Conservation (phyloP, 2,329 filamentous ascomycete species). For the Ceratocystis lukuohia region DNA sequence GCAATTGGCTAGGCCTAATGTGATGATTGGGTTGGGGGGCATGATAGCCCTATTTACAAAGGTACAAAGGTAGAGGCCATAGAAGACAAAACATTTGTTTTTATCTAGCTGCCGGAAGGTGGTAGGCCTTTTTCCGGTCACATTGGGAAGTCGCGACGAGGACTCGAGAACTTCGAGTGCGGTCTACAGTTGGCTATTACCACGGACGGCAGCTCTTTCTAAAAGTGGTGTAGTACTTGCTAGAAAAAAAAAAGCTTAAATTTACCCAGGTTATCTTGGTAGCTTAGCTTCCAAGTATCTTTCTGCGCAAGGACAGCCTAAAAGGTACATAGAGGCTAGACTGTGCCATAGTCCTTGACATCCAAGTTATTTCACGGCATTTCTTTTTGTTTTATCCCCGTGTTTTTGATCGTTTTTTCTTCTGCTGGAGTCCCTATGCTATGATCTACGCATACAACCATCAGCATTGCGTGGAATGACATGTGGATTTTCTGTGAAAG, state of each 20-base stretch:
- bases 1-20: too few relatives aligned
- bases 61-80: too few relatives aligned
- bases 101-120: too few relatives aligned
- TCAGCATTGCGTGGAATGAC: background rate
- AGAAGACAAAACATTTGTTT: too few relatives aligned
- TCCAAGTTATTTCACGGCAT: background rate
- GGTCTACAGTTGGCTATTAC: background rate
- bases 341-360: background rate
- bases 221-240: background rate
- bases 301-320: background rate
- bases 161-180: background rate
- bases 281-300: background rate
- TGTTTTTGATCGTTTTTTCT: background rate
- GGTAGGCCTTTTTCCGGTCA: too few relatives aligned
- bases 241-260: background rate
- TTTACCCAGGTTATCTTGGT: background rate
- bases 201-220: background rate
- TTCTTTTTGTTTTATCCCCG: background rate
- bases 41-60: too few relatives aligned
- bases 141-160: background rate
- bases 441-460: background rate
- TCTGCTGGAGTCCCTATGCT: background rate
- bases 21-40: too few relatives aligned
- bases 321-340: background rate
- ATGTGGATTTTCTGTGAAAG: background rate